Base-by-base conservation (phyloP, 2,329 filamentous ascomycete genomes). In the Colletotrichum chrysophilum region DNA sequence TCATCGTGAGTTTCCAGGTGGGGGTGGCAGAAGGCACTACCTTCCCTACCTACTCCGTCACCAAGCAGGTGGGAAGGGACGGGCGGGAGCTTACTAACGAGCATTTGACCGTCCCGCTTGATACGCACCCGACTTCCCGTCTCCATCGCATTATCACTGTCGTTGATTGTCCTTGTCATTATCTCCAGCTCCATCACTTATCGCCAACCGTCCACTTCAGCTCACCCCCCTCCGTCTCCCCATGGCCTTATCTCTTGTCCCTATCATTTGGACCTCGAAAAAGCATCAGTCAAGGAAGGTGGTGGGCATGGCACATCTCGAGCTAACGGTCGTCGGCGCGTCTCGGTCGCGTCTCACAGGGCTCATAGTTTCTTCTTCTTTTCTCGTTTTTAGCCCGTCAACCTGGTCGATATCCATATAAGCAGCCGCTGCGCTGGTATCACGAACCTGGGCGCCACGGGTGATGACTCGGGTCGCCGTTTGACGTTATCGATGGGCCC, bases 261-360 rank as follows among this genome's bases (percentile, higher is more conserved):
- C 16, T 24, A 21, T 28, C 26, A n/a, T 21, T 52, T 52, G 26
- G 4, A 66, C 7, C n/a, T 56, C 48, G n/a, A 68, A 58, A 56
- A 43, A 60, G 38, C 38, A 60, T 58, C 32, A 12, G 55, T 10
- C 30, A 38, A 18, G 30, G 66, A 61, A 61, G 66, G 7, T 43
- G 55, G 52, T 56, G 28, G 21, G 30, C 18, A 52, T 52, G 43
- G 43, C n/a, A 52, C 8, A 52, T 52, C 43, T 52, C 43, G 43
- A 52, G 43, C 43, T 52, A 52, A 52, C 43, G 43, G 43, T 52
- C 43, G 43, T 21, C 43, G 34, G 56, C 62, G 73, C 69, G 67
- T 75, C 67, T 74, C 67, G 71, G 34, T n/a, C 68, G 72, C 68
- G 72, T 75, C 67, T 75, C 68, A 71, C 68, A 5, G 28, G 56